phyloP scores from a whole-genome alignment of 345 rosid genomes.

The Garcia nutans region DNA sequence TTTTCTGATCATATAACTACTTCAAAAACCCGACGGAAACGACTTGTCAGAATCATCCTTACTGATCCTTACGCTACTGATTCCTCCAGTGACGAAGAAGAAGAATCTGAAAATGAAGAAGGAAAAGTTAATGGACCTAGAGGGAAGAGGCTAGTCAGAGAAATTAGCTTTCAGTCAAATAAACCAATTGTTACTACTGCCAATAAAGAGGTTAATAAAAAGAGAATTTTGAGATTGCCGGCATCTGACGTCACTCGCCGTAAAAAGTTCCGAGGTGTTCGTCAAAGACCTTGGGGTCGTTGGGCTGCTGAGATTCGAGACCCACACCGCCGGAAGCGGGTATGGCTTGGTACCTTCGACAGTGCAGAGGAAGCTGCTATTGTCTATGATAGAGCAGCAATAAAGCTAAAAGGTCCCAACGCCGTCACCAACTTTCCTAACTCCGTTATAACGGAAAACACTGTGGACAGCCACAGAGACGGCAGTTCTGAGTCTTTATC shows the following conservation, averaged over 20 bases:
- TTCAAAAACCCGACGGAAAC: not conserved
- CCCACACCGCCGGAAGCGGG: conserved; percentile 35
- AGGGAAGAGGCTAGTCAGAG: conserved; percentile 16
- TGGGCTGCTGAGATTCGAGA: conserved; percentile 69
- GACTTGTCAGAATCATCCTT: conserved; percentile 20
- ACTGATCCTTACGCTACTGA: conserved; percentile 34
- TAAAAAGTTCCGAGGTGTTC: conserved; percentile 54
- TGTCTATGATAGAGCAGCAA: conserved; percentile 53
- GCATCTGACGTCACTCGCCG: conserved; percentile 11
- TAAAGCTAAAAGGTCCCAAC: conserved; percentile 44
- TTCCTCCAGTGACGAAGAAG: conserved; percentile 26
- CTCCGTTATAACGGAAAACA: conserved; percentile 19
- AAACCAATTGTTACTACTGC: not conserved
- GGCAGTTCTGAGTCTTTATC: not conserved
- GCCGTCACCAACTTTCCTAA: conserved; percentile 53
- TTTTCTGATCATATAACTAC: not conserved
- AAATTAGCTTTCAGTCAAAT: conserved; percentile 10
- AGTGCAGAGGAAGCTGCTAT: conserved; percentile 63
- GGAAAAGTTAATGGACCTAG: not conserved
- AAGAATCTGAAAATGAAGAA: not conserved
- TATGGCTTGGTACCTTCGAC: conserved; percentile 56
- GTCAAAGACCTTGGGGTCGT: conserved; percentile 61
- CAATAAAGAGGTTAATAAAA: not conserved
- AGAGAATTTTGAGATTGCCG: conserved; percentile 12
- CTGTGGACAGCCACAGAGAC: not conserved